These are phyloP conservation scores for Populus trichocarpa DNA, from an alignment of 441 rosid genomes.

Conservation along the genomic window DNA sequence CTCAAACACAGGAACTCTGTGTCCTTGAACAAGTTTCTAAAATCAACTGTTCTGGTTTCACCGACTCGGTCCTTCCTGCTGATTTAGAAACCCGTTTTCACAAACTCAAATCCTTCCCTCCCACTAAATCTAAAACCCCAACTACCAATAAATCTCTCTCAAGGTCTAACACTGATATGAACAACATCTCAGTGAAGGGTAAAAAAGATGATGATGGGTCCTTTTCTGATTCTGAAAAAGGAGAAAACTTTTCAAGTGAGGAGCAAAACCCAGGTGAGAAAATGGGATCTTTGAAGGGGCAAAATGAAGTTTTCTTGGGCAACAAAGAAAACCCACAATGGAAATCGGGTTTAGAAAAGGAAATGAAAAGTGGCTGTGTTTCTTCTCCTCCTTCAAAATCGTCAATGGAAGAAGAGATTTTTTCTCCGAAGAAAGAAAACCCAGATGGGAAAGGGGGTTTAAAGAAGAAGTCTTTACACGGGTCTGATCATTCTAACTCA, in stretches of 20 bases:
- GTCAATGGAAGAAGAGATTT: constrained; percentile 8
- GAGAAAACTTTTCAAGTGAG: background rate
- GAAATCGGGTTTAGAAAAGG: background rate
- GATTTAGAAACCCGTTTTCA: constrained; percentile 74
- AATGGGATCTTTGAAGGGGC: background rate
- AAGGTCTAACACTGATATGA: background rate
- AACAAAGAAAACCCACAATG: constrained; percentile 21
- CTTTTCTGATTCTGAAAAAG: constrained; percentile 10
- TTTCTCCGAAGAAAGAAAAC: constrained; percentile 15
- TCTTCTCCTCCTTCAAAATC: constrained; percentile 12
- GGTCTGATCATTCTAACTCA: constrained; percentile 8
- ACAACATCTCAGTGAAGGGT: background rate
- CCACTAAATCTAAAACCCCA: constrained; percentile 17
- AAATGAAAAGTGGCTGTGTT: constrained; percentile 5
- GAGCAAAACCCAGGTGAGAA: constrained; percentile 1
- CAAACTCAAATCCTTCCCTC: constrained; percentile 69
- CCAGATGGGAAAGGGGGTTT: constrained; percentile 21
- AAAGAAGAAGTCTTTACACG: constrained; percentile 19
- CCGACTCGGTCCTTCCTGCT: constrained; percentile 51
- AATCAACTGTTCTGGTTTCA: constrained; percentile 58
- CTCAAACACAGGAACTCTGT: constrained; percentile 65
- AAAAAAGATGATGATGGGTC: background rate
- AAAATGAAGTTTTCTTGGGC: constrained; percentile 5
- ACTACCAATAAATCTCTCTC: background rate
- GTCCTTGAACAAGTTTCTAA: constrained; percentile 74